These are phyloP conservation scores for Diaporthe ampelina DNA, from an alignment of 2,329 filamentous ascomycete species.

Conservation along the genomic window DNA sequence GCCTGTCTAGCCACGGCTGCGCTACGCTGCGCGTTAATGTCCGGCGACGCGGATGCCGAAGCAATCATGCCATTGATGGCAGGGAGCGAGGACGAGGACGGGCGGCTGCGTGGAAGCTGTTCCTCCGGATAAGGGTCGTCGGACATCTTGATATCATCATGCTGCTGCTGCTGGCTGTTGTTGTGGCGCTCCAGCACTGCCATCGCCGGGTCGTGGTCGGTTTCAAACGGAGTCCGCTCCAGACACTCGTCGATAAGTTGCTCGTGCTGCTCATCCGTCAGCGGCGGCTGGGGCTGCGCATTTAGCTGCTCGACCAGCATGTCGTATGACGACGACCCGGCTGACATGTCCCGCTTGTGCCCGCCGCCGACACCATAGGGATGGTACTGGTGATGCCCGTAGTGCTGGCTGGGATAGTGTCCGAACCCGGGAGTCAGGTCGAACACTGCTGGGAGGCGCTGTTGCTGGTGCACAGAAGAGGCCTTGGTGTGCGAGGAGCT, in stretches of 20 bases:
- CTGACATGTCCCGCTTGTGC: conserved; percentile 20
- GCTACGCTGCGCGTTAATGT: conserved; percentile 48
- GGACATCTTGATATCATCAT: conserved; percentile 39
- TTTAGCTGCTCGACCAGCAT: conserved; percentile 36
- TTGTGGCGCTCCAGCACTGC: conserved; percentile 27
- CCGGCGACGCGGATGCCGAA: conserved; percentile 32
- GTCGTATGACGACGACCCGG: conserved; percentile 19
- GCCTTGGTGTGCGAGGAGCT: neutral
- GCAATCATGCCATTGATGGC: conserved; percentile 43
- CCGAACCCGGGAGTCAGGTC: conserved; percentile 12
- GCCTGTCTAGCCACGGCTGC: conserved; percentile 55
- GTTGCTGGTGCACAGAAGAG: conserved; percentile 27
- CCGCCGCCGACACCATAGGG: neutral
- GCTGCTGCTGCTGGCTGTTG: conserved; percentile 31
- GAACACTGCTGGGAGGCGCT: conserved; percentile 35
- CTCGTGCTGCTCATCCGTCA: conserved; percentile 41
- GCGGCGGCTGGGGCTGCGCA: conserved; percentile 31
- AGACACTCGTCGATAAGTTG: conserved; percentile 43
- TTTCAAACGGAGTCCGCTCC: conserved; percentile 35
- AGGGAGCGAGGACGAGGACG: conserved; percentile 38
- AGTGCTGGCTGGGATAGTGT: conserved; percentile 25
- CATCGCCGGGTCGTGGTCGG: conserved; percentile 11
- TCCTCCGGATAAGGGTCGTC: conserved; percentile 42
- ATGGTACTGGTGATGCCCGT: conserved; percentile 18
- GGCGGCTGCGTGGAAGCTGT: conserved; percentile 44